Base-by-base conservation (phyloP, 805 yeast species). In the Wickerhamomyces strasburgensis region DNA sequence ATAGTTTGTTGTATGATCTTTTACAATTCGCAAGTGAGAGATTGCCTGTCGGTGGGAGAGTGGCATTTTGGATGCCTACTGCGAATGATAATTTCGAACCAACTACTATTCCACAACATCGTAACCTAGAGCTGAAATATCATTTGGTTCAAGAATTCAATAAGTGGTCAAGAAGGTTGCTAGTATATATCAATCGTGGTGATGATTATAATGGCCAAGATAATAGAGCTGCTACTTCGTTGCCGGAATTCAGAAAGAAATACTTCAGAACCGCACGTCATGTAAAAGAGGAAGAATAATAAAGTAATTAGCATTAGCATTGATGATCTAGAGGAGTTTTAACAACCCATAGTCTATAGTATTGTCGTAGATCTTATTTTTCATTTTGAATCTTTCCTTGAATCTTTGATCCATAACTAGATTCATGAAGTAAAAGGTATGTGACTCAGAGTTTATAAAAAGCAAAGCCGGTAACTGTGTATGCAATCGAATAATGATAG, bases 41-140 rank as follows among this genome's bases (percentile, higher is more conserved):
- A 49, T 67, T 93, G 37, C 84, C 84, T 0, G 61, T 77, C 3
- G 75, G 75, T 6, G 96, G 97, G 1, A 67, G 98, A 45, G 67
- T 93, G 25, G 85, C 93, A 19, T 89, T 88, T 59, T 93, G 98
- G 98, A 86, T 89, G 93, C 98, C 98, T 0, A 83, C 95, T 1
- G 95, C 96, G 1, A 88, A 89, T 56, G 95, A 85, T 51, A 94
- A 84, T 47, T 78, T 73, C 45, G 68, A 76, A 25, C 75, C 70
- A 39, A 76, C 84, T 31, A 66, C 72, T 36, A 77, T 89, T 18
- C 98, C 98, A 5, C 78, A 76, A 48, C 96, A 93, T 59, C 69
- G 75, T 43, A 75, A 73, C 29, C 59, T 93, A 40, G 83, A 84
- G 50, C 66, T 88, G 48, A 63, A 80, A 33, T 78, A 83, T 47